A percentile compares a stretch with the other conserved stretches of the same genome.
phyloP scores from a whole-genome alignment of 2,329 filamentous ascomycete genomes.

The Fusarium chuoi region DNA sequence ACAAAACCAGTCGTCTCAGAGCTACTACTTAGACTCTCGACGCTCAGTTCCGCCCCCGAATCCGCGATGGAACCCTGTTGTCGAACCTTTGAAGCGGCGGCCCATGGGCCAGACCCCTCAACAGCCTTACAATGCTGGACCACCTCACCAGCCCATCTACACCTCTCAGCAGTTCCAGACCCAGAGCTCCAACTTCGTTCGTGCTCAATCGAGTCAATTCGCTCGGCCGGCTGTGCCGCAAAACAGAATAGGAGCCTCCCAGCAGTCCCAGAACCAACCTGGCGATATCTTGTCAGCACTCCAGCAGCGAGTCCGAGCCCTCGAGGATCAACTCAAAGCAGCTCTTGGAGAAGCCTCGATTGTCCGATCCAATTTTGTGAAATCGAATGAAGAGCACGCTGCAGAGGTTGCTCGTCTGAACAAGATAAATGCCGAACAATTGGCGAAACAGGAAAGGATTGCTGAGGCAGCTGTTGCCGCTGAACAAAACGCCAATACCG shows the following conservation, averaged over 20 bases:
- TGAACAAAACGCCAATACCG: conserved; percentile 72
- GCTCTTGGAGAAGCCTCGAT: conserved; percentile 80
- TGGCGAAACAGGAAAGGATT: conserved; percentile 70
- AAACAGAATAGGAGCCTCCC: conserved; percentile 37
- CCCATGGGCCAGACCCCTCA: conserved; percentile 25
- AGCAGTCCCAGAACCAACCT: conserved; percentile 43
- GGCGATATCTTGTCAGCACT: conserved; percentile 57
- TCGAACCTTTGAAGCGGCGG: conserved; percentile 42
- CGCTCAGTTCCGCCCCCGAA: conserved; percentile 49
- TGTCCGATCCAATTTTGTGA: conserved; percentile 75
- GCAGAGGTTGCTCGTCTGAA: conserved; percentile 69
- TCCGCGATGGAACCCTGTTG: conserved; percentile 52
- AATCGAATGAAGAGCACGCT: conserved; percentile 69
- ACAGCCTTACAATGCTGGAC: conserved; percentile 22
- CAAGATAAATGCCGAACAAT: conserved; percentile 71
- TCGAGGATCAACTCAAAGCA: conserved; percentile 67
- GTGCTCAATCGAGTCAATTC: conserved; percentile 55
- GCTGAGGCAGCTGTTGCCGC: conserved; percentile 73
- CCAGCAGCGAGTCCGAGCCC: conserved; percentile 62
- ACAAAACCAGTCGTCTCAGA: conserved; percentile 44
- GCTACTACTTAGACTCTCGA: conserved; percentile 35
- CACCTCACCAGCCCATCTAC: conserved; percentile 38
- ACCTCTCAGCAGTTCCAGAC: conserved; percentile 47
- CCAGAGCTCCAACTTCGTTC: conserved; percentile 44
- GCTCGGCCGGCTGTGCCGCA: conserved; percentile 49